Evolutionary conservation across 192 early-diverging fungal species (phyloP).

Genomic region (Bifiguratus adelaidae): DNA sequence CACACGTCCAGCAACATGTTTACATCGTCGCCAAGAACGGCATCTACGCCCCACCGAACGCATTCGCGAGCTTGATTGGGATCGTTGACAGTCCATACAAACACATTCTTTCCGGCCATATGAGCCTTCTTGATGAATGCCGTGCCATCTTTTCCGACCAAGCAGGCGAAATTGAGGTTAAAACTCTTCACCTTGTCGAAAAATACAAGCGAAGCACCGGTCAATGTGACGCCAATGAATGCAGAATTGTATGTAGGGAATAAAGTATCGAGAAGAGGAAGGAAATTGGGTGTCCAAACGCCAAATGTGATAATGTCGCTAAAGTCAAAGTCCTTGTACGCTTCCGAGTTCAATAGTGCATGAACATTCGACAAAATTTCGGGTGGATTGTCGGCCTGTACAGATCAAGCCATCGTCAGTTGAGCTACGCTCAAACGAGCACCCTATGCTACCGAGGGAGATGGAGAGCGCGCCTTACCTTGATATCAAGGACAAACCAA

Average conservation of each 20-base stretch:
- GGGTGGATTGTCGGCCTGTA: slow-evolving; percentile 21
- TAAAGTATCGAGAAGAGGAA: slow-evolving; percentile 24
- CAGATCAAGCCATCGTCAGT: not conserved
- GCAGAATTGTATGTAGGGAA: slow-evolving; percentile 27
- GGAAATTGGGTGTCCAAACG: slow-evolving; percentile 39
- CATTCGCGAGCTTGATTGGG: slow-evolving; percentile 19
- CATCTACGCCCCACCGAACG: slow-evolving; percentile 33
- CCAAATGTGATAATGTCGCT: slow-evolving; percentile 35
- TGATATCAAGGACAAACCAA: slow-evolving; percentile 44
- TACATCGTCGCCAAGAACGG: slow-evolving; percentile 34
- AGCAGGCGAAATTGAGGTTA: slow-evolving; percentile 25
- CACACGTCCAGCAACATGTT: slow-evolving; percentile 8
- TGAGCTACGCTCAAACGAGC: too few relatives aligned
- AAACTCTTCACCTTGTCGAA: slow-evolving; percentile 23
- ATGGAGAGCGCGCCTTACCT: too few relatives aligned
- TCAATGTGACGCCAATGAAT: slow-evolving; percentile 38
- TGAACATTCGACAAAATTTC: slow-evolving; percentile 15
- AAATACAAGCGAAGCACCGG: slow-evolving; percentile 26
- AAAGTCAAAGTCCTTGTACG: slow-evolving; percentile 13
- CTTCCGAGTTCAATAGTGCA: slow-evolving; percentile 9
- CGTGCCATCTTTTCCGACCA: slow-evolving; percentile 22
- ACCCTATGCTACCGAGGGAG: too few relatives aligned
- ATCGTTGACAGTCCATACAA: slow-evolving; percentile 42
- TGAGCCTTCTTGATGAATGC: slow-evolving; percentile 38
- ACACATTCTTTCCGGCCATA: slow-evolving; percentile 24